Conservation (phyloP, 1,139 yeast genomes). For the Geotrichum reessii region DNA sequence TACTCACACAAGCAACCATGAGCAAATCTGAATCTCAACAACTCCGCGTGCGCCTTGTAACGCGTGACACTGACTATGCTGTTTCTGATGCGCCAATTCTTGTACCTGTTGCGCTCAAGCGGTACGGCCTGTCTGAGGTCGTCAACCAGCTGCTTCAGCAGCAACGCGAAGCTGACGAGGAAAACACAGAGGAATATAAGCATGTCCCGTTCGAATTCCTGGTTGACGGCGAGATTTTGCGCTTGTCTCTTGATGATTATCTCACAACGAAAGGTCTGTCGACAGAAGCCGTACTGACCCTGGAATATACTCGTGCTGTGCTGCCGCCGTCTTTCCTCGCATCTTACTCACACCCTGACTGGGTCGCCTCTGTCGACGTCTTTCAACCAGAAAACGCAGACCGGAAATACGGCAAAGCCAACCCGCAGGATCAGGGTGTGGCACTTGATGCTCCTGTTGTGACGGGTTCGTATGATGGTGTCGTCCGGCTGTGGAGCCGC, state of each 20-base stretch:
- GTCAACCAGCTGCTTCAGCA: slow-evolving; percentile 73
- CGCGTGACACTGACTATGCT: slow-evolving; percentile 74
- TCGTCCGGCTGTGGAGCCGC: slow-evolving; percentile 81
- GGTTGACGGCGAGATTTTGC: slow-evolving; percentile 73
- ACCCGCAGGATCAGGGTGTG: slow-evolving; percentile 24
- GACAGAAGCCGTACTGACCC: slow-evolving; percentile 67
- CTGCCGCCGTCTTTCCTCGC: slow-evolving; percentile 90
- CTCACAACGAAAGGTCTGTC: slow-evolving; percentile 71
- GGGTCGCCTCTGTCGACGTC: slow-evolving; percentile 79
- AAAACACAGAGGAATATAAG: slow-evolving; percentile 31
- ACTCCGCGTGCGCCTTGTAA: slow-evolving; percentile 74
- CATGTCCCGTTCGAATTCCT: slow-evolving; percentile 91
- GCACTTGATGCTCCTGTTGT: slow-evolving; percentile 45
- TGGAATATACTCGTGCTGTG: slow-evolving; percentile 89
- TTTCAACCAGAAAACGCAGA: slow-evolving; percentile 18
- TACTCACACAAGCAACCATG: not conserved
- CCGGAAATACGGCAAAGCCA: slow-evolving; percentile 25
- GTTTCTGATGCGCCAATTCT: slow-evolving; percentile 69
- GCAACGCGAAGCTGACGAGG: slow-evolving; percentile 21
- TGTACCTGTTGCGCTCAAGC: slow-evolving; percentile 78
- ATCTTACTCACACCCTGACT: slow-evolving; percentile 86
- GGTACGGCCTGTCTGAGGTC: slow-evolving; percentile 90
- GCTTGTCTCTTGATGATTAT: slow-evolving; percentile 76
- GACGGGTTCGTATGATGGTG: slow-evolving; percentile 91
- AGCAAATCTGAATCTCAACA: slow-evolving; percentile 31